These are phyloP conservation scores for Phytomonas serpens DNA, from an alignment of 208 protist genomes.

Conservation along the genomic window DNA sequence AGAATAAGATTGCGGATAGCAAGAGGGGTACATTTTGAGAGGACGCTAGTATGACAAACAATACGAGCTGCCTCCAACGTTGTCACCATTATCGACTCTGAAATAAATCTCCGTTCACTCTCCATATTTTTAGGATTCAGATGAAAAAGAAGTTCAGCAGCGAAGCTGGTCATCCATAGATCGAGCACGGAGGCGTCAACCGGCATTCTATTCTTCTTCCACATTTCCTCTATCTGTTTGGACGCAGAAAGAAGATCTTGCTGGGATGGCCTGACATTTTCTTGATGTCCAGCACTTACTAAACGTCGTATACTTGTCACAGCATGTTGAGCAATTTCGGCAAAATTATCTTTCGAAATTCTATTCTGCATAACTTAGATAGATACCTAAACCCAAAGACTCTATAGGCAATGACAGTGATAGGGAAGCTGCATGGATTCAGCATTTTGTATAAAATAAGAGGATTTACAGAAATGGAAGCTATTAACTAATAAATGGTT, in stretches of 20 bases:
- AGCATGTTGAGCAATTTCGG: conserved; percentile 54
- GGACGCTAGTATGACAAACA: conserved; percentile 20
- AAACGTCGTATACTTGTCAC: conserved; percentile 47
- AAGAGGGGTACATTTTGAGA: conserved; percentile 13
- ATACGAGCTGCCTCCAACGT: conserved; percentile 39
- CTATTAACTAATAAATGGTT: neutral
- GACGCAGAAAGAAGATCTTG: conserved; percentile 42
- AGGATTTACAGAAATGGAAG: neutral
- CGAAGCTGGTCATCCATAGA: conserved; percentile 25
- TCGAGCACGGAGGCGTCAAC: conserved; percentile 23
- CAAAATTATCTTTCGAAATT: conserved; percentile 40
- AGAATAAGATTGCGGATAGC: conserved; percentile 15
- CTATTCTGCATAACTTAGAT: conserved; percentile 11
- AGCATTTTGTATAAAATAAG: neutral
- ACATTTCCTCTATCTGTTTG: conserved; percentile 39
- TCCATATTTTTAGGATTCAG: conserved; percentile 9
- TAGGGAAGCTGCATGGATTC: neutral
- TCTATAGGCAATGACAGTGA: neutral
- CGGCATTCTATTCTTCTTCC: conserved; percentile 21
- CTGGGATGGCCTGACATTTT: conserved; percentile 31
- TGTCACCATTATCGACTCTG: conserved; percentile 42
- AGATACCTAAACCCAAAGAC: conserved; percentile 2
- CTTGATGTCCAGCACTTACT: conserved; percentile 29
- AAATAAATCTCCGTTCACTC: neutral
- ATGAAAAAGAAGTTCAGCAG: conserved; percentile 28